Percentiles rank a stretch among this genome's conserved stretches.
Conservation (phyloP, 495 filamentous ascomycete species). For the Aspergillus heteromorphus region DNA sequence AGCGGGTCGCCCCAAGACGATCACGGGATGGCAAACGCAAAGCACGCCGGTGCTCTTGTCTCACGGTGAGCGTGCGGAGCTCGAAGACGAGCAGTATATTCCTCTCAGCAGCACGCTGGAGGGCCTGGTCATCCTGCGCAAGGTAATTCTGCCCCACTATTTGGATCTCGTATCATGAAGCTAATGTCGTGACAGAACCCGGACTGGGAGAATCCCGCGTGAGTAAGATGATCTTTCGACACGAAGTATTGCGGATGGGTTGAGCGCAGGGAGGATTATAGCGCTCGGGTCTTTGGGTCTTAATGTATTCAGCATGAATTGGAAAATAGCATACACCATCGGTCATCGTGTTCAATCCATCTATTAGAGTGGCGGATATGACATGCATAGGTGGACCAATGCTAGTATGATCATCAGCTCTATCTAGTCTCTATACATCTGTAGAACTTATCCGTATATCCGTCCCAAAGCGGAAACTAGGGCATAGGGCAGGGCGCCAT, state of each 20-base stretch:
- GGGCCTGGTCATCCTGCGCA: slow-evolving; percentile 91
- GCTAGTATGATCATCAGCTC: neutral
- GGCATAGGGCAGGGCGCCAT: slow-evolving; percentile 39
- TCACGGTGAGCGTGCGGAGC: slow-evolving; percentile 89
- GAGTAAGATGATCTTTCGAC: slow-evolving; percentile 21
- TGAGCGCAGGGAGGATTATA: slow-evolving; percentile 15
- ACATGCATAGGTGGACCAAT: neutral
- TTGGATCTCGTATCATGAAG: neutral
- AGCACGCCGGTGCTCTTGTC: slow-evolving; percentile 92
- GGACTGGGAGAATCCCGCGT: slow-evolving; percentile 45
- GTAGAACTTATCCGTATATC: too few relatives aligned
- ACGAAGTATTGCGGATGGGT: slow-evolving; percentile 15
- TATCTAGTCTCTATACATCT: neutral
- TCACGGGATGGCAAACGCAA: slow-evolving; percentile 99
- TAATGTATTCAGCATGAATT: slow-evolving; percentile 39
- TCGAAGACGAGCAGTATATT: slow-evolving; percentile 97
- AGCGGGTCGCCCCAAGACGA: slow-evolving; percentile 94
- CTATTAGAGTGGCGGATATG: slow-evolving; percentile 2
- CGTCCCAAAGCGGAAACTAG: slow-evolving; percentile 35
- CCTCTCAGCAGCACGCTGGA: slow-evolving; percentile 85
- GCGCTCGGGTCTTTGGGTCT: slow-evolving; percentile 26
- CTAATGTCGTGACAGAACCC: slow-evolving; percentile 45
- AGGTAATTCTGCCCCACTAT: slow-evolving; percentile 54
- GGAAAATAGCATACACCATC: slow-evolving; percentile 17
- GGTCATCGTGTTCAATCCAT: slow-evolving; percentile 1